Conservation (phyloP, 2,329 filamentous ascomycete species). For the Purpureocillium takamizusanense region DNA sequence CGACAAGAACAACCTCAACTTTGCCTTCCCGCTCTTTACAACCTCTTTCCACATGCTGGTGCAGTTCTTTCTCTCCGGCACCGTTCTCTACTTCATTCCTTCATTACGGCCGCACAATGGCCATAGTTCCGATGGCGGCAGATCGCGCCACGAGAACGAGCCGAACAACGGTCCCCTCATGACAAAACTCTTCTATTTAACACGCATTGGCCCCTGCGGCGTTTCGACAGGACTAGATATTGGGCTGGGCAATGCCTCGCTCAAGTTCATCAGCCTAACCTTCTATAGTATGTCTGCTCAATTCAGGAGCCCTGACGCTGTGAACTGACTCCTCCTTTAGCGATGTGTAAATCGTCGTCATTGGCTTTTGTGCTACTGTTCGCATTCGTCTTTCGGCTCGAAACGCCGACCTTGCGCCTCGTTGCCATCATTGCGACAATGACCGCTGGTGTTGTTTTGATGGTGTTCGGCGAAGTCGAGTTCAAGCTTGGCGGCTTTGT, state of each 20-base stretch:
- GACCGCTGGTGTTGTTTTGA: conserved; percentile 91
- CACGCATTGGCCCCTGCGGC: conserved; percentile 84
- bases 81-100: conserved; percentile 76
- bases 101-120: conserved; percentile 61
- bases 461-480: conserved; percentile 91
- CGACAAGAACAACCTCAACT: conserved; percentile 72
- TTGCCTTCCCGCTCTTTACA: conserved; percentile 90
- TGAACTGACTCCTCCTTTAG: conserved; percentile 27
- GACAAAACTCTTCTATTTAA: conserved; percentile 85
- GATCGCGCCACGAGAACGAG: conserved; percentile 43
- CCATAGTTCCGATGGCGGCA: conserved; percentile 38
- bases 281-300: conserved; percentile 66
- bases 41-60: conserved; percentile 94
- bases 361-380: conserved; percentile 93
- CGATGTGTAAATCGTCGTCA: conserved; percentile 98
- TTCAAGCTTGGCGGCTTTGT: conserved; percentile 83
- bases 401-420: conserved; percentile 77
- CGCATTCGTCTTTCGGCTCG: conserved; percentile 87
- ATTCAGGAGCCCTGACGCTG: background rate
- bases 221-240: conserved; percentile 91
- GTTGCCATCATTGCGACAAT: conserved; percentile 83
- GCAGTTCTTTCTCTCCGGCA: conserved; percentile 71
- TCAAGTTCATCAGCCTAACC: conserved; percentile 92
- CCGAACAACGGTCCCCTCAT: conserved; percentile 52
- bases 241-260: conserved; percentile 86